Percentiles rank a stretch among this genome's conserved stretches.
phyloP scores from a whole-genome alignment of 1,284 basidiomycete species.

The Meira nashicola region DNA sequence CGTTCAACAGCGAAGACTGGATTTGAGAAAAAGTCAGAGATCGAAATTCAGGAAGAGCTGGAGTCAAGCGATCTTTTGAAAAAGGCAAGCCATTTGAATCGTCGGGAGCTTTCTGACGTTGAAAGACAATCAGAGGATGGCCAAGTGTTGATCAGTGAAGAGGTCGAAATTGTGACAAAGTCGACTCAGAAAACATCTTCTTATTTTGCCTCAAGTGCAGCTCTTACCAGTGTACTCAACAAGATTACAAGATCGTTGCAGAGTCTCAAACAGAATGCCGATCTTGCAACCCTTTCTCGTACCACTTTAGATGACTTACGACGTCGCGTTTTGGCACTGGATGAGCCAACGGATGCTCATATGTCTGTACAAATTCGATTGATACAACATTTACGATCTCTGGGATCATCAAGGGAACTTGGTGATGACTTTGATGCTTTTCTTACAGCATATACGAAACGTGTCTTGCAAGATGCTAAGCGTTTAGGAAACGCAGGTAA shows the following conservation, averaged over 20 bases:
- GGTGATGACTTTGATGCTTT: not conserved
- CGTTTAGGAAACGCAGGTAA: not conserved
- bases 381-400: not conserved
- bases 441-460: not conserved
- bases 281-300: not conserved
- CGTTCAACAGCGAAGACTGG: not conserved
- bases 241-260: not conserved
- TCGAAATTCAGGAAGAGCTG: not conserved
- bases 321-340: not conserved
- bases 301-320: not conserved
- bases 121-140: conserved; percentile 98
- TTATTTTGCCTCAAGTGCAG: too few relatives aligned
- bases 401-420: not conserved
- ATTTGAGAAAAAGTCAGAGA: not conserved
- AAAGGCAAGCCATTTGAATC: not conserved
- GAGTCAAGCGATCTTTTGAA: not conserved
- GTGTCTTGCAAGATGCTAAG: conserved; percentile 1
- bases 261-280: not conserved
- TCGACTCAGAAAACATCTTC: too few relatives aligned
- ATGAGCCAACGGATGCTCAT: not conserved
- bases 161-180: not conserved
- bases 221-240: not conserved
- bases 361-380: not conserved
- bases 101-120: not conserved
- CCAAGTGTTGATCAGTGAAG: conserved; percentile 59